These are phyloP conservation scores for Cutaneotrichosporon sp. DNA, from an alignment of 1,284 basidiomycete species.

Conservation along the genomic window DNA sequence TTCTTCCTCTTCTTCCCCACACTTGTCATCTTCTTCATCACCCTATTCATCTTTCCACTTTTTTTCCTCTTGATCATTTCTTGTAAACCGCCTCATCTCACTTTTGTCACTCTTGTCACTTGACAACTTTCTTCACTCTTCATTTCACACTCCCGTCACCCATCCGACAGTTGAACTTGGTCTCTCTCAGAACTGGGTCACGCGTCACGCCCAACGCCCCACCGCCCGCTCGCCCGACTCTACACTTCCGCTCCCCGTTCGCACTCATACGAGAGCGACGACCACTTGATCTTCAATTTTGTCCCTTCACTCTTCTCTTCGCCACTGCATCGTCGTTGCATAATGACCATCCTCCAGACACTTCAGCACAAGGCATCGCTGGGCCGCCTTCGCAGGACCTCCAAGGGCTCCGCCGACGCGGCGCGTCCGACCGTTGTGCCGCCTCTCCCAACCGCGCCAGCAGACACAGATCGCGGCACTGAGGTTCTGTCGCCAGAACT, in stretches of 20 bases:
- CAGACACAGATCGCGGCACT: not conserved
- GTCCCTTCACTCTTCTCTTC: not conserved
- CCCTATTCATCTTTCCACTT: not conserved
- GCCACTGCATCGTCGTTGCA: not conserved
- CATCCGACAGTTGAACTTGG: not conserved
- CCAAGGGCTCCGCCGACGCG: slow-evolving; percentile 1
- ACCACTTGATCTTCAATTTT: not conserved
- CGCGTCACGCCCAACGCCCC: slow-evolving; percentile 5
- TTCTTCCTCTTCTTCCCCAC: not conserved
- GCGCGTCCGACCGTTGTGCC: not conserved
- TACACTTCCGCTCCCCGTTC: not conserved
- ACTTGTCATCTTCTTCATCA: not conserved
- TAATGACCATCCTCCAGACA: slow-evolving; percentile 23
- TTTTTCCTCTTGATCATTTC: not conserved
- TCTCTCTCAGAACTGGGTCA: not conserved
- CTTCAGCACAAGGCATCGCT: slow-evolving; percentile 23
- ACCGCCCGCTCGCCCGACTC: not conserved
- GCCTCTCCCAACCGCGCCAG: not conserved
- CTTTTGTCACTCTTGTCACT: not conserved
- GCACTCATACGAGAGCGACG: not conserved
- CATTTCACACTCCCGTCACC: not conserved
- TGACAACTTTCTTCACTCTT: not conserved
- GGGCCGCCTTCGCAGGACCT: slow-evolving; percentile 21
- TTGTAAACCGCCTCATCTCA: not conserved
- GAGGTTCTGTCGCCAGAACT: not conserved